These are phyloP conservation scores for Plasmodium malariae DNA, from an alignment of 169 alveolate species.

Conservation along the genomic window DNA sequence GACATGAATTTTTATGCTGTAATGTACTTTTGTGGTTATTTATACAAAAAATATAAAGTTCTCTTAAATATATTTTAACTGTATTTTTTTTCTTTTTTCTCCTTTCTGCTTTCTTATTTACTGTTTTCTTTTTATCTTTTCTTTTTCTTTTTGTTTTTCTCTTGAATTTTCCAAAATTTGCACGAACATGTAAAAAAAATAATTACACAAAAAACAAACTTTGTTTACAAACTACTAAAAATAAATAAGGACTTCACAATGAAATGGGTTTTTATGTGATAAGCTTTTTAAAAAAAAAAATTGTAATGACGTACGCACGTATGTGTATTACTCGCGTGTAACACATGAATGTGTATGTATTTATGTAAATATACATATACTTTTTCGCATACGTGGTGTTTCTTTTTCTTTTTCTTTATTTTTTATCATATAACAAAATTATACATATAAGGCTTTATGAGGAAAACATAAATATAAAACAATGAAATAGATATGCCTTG, in stretches of 20 bases:
- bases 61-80: not conserved
- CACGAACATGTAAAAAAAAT: not conserved
- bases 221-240: constrained; percentile 7
- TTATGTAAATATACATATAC: not conserved
- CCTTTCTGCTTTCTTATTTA: not conserved
- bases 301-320: too few relatives aligned
- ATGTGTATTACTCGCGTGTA: not conserved
- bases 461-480: not conserved
- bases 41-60: not conserved
- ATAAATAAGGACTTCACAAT: not conserved
- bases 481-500: not conserved
- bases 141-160: not conserved
- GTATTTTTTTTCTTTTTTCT: not conserved
- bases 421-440: not conserved
- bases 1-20: constrained; percentile 1
- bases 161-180: not conserved
- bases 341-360: not conserved
- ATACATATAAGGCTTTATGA: not conserved
- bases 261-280: not conserved
- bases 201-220: not conserved
- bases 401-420: not conserved
- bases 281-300: constrained; percentile 12
- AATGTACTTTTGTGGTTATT: not conserved
- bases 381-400: too few relatives aligned
- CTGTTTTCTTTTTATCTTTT: not conserved